These are phyloP conservation scores for Bondarzewia mesenterica DNA, from an alignment of 1,284 basidiomycete genomes.

Conservation along the genomic window DNA sequence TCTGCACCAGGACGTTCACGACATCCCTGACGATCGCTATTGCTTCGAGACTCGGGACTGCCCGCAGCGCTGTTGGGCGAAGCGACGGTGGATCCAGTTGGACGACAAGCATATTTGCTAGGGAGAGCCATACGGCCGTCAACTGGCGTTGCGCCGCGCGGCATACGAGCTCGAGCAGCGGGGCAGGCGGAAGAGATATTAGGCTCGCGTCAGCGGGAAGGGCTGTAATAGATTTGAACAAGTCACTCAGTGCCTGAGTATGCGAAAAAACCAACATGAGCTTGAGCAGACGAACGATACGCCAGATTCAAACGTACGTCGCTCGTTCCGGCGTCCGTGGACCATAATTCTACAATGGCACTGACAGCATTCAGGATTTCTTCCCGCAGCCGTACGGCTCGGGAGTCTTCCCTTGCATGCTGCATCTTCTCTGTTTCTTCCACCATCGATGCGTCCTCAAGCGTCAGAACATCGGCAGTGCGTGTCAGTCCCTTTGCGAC, in stretches of 20 bases:
- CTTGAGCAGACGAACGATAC: background rate
- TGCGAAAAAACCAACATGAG: slow-evolving; percentile 4
- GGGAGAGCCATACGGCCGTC: slow-evolving; percentile 76
- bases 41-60: slow-evolving; percentile 32
- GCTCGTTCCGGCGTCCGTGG: slow-evolving; percentile 66
- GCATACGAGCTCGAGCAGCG: slow-evolving; percentile 73
- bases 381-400: slow-evolving; percentile 56
- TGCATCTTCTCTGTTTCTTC: slow-evolving; percentile 46
- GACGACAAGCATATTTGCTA: slow-evolving; percentile 70
- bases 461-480: slow-evolving; percentile 58
- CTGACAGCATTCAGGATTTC: slow-evolving; percentile 53
- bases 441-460: slow-evolving; percentile 41
- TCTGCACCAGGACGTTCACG: slow-evolving; percentile 52
- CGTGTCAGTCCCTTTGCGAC: slow-evolving; percentile 80
- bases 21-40: slow-evolving; percentile 41
- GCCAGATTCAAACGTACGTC: slow-evolving; percentile 43
- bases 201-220: slow-evolving; percentile 67
- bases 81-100: slow-evolving; percentile 71
- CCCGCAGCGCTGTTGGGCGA: slow-evolving; percentile 32
- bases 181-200: slow-evolving; percentile 70
- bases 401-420: slow-evolving; percentile 54
- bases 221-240: slow-evolving; percentile 76
- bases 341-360: slow-evolving; percentile 64
- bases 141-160: slow-evolving; percentile 65
- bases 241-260: slow-evolving; percentile 61